Base-by-base conservation (phyloP, 1,139 yeast species). In the Zygosaccharomyces sapae region DNA sequence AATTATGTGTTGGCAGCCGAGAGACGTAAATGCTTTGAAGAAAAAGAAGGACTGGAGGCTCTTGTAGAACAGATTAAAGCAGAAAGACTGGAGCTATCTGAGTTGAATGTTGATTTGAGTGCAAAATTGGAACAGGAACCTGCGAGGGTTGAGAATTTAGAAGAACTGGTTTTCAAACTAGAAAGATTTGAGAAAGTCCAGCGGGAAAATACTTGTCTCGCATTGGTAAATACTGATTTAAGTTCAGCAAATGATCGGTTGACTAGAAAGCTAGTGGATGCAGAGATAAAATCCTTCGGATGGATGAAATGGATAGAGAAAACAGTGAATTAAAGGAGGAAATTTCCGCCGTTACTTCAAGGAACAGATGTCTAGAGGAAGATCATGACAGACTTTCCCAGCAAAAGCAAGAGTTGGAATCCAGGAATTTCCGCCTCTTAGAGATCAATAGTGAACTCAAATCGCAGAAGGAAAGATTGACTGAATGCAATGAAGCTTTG, bases 1-100 rank as follows among this genome's bases (percentile, higher is more conserved):
- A 37, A 19, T 31, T 37, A 37, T 12, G 18, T 37, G 40, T 8
- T 30, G 13, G 40, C 40, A 9, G 40, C 40, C 4, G 29, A 37
- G n/a, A 37, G 29, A 24, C 40, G 40, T 5, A 37, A 37, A 30
- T 30, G 29, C 10, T 37, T 37, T 25, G 40, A 37, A 12, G 40
- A 37, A 24, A 8, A 16, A 24, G 40, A 37, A 7, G 30, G 31
- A 2, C 12, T 37, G 31, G 24, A 37, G 1, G 27, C 31, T 16
- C 5, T 24, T 12, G 16, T 37, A 4, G 40, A 37, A 19, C 12
- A 10, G 10, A 22, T 24, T 25, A 24, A 24, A 12, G 27, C 22
- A 22, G 40, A 37, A 7, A 37, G 24, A 24, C 6, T 19, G 8
- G 31, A 24, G 4, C 13, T 22, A n/a, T 6, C 33, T 3, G 27